Base-by-base conservation (phyloP, 192 early-diverging fungal genomes). In the Linnemannia schmuckeri region DNA sequence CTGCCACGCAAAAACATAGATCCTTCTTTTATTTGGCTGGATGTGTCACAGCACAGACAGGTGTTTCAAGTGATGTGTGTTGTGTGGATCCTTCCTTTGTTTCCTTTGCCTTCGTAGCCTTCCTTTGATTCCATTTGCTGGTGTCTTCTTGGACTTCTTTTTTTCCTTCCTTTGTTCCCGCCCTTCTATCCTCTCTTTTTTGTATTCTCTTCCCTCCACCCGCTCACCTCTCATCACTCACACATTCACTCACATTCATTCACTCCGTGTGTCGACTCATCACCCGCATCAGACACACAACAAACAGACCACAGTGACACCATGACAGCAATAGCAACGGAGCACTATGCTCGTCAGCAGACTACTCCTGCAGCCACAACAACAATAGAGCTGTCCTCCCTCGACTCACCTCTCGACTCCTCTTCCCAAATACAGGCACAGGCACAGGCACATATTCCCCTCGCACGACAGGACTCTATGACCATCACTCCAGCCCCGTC, bases 401-500 rank as follows among this genome's bases (percentile, higher is more conserved):
- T 66, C 27, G 61, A 66, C 61, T 66, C 10, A 30, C 61, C 61
- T 4, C 27, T 66, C 61, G 61, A 66, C 61, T 66, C 61, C 27
- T 27, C 55, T 66, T 1, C 27, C 15, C 61, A 66, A 9, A 9
- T 8, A 66, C 61, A 33, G 12, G 3, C 13, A 66, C n/a, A 66
- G 27, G 27, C n/a, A 66, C 61, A 33, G 12, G 3, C 13, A 66
- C n/a, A 27, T 30, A 66, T 66, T 35, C 12, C 61, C 61, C 30
- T 66, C 61, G 1, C 61, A 66, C 12, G 61, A 33, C 61, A 33
- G 8, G 61, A 66, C 27, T 66, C 61, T 66, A 66, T 66, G 61
- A 33, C 30, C 61, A 66, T 66, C 61, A 66, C 61, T 15, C 61
- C n/a, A 66, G 61, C 61, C 61, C 61, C 61, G 10, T 61, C 55